Percentiles rank a stretch among this genome's conserved stretches.
Conservation (phyloP, 305 asterid genomes). For the Fraxinus latifolia region DNA sequence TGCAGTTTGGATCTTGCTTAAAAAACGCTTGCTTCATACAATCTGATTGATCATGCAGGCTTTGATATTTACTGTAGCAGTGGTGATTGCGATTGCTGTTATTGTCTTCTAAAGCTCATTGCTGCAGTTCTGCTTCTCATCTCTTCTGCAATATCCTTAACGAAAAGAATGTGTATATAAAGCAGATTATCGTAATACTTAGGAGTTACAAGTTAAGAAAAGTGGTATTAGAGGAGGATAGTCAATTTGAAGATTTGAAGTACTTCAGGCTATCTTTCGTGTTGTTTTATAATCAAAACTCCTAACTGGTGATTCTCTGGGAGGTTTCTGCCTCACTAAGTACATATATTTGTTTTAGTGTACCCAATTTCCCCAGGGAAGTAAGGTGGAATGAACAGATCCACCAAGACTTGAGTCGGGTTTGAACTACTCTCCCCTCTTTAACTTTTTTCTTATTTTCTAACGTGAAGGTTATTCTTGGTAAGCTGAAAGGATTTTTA, state of each 20-base stretch:
- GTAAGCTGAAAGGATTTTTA: neutral
- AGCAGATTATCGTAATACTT: neutral
- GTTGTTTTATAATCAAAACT: neutral
- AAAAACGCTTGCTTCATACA: neutral
- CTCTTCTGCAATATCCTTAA: neutral
- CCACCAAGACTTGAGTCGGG: neutral
- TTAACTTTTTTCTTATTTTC: neutral
- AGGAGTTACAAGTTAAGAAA: neutral
- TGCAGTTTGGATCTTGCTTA: neutral
- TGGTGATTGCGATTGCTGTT: conserved; percentile 25
- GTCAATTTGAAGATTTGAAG: neutral
- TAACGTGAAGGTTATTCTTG: neutral
- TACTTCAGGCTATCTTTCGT: neutral
- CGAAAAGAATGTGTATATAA: neutral
- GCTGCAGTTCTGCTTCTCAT: neutral
- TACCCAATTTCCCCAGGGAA: neutral
- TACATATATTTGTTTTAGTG: neutral
- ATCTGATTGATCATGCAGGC: conserved; percentile 32
- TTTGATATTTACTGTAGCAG: conserved; percentile 34
- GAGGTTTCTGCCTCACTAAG: neutral
- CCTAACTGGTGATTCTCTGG: neutral
- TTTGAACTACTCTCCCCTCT: neutral
- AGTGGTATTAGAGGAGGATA: neutral
- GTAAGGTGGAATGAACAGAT: neutral
- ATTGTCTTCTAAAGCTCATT: conserved; percentile 23